Evolutionary conservation across 2,329 filamentous ascomycete genomes (phyloP).

Genomic region (Pseudogymnoascus sp.): DNA sequence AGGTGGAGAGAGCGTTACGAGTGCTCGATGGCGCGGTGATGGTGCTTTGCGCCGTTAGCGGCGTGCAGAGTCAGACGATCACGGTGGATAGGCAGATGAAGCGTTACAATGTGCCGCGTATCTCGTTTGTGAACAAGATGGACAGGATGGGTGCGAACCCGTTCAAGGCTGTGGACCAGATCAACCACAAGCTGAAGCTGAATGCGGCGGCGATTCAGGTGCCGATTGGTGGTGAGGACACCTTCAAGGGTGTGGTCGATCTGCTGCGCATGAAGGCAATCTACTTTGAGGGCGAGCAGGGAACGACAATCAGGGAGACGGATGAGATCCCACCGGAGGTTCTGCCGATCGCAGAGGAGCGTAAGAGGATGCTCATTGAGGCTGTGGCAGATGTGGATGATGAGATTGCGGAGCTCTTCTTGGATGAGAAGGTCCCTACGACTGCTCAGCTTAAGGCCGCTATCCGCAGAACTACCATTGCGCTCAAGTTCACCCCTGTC

Average conservation of each 20-base stretch:
- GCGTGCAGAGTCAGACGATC: slow-evolving; percentile 95
- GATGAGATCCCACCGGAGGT: slow-evolving; percentile 80
- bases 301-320: slow-evolving; percentile 66
- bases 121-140: slow-evolving; percentile 99
- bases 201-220: slow-evolving; percentile 89
- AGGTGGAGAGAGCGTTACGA: slow-evolving; percentile 89
- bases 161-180: slow-evolving; percentile 95
- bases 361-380: slow-evolving; percentile 80
- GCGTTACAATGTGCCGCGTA: slow-evolving; percentile 89
- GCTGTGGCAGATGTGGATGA: slow-evolving; percentile 96
- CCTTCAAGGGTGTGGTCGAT: slow-evolving; percentile 88
- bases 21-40: slow-evolving; percentile 96
- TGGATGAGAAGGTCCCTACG: slow-evolving; percentile 78
- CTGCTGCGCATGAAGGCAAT: slow-evolving; percentile 86
- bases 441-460: slow-evolving; percentile 81
- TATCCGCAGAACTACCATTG: slow-evolving; percentile 83
- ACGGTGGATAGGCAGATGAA: slow-evolving; percentile 98
- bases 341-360: slow-evolving; percentile 68
- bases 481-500: slow-evolving; percentile 84
- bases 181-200: slow-evolving; percentile 92
- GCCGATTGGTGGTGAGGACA: slow-evolving; percentile 86
- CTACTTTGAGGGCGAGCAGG: slow-evolving; percentile 80
- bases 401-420: slow-evolving; percentile 89
- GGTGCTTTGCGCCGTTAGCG: slow-evolving; percentile 95
- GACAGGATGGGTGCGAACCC: slow-evolving; percentile 97